Conservation (phyloP, 2,329 filamentous ascomycete species). For the Penicillium glabrum region DNA sequence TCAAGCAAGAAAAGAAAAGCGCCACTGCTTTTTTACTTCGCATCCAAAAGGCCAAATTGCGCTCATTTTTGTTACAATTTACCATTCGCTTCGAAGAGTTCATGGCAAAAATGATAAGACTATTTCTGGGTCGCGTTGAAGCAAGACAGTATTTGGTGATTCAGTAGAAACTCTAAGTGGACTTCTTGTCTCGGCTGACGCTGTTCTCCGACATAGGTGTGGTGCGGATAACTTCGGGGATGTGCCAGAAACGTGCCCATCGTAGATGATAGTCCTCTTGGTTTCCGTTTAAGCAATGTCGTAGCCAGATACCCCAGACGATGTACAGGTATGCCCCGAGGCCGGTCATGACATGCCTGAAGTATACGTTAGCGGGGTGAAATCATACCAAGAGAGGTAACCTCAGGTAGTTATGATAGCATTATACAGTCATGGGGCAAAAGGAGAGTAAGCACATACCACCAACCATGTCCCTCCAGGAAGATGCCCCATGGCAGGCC, state of each 20-base stretch:
- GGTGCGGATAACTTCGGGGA: slow-evolving; percentile 53
- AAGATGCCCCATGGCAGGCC: slow-evolving; percentile 78
- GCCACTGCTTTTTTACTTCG: not conserved
- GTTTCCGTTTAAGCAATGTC: slow-evolving; percentile 70
- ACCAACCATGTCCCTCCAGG: slow-evolving; percentile 72
- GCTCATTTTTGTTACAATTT: not conserved
- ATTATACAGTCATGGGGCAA: not conserved
- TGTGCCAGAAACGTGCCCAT: slow-evolving; percentile 65
- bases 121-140: not conserved
- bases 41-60: not conserved
- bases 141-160: not conserved
- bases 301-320: slow-evolving; percentile 78
- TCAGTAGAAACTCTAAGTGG: not conserved
- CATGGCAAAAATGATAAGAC: not conserved
- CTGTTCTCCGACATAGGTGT: slow-evolving; percentile 10
- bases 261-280: slow-evolving; percentile 70
- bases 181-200: slow-evolving; percentile 32
- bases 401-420: not conserved
- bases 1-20: not conserved
- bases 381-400: not conserved
- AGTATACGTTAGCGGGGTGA: slow-evolving; percentile 11
- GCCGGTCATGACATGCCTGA: slow-evolving; percentile 76
- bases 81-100: not conserved
- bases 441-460: slow-evolving; percentile 47
- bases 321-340: slow-evolving; percentile 83